Percentiles rank a stretch among this genome's conserved stretches.
phyloP scores from a whole-genome alignment of 2,329 filamentous ascomycete genomes.

The Colletotrichum lini region DNA sequence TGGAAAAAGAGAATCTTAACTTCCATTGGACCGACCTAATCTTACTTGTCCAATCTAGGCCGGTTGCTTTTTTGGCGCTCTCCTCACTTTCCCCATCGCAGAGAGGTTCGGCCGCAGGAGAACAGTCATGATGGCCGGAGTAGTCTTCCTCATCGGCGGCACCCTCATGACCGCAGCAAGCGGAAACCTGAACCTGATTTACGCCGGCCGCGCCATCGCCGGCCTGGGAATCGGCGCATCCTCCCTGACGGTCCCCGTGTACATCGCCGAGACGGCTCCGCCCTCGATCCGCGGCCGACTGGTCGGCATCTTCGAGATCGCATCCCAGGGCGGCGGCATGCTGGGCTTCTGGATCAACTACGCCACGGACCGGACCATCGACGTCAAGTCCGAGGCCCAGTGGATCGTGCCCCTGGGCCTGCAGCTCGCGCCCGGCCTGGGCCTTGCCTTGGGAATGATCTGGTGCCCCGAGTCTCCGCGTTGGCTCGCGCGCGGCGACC shows the following conservation, averaged over 20 bases:
- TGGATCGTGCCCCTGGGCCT: conserved; percentile 61
- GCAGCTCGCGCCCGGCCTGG: conserved; percentile 56
- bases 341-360: conserved; percentile 61
- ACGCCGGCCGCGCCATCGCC: conserved; percentile 65
- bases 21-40: accelerated
- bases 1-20: too few relatives aligned
- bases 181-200: conserved; percentile 56
- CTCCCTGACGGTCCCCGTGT: conserved; percentile 62
- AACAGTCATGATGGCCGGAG: conserved; percentile 60
- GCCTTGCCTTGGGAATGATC: conserved; percentile 52
- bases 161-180: conserved; percentile 52
- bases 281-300: conserved; percentile 66
- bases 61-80: conserved; percentile 58
- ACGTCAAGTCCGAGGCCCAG: conserved; percentile 44
- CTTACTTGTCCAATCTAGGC: conserved; percentile 50
- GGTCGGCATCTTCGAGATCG: conserved; percentile 67
- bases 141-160: conserved; percentile 57
- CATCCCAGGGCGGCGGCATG: conserved; percentile 61
- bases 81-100: conserved; percentile 61
- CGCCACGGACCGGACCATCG: conserved; percentile 41
- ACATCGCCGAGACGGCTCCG: conserved; percentile 60
- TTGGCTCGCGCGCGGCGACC: conserved; percentile 53
- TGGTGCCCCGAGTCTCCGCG: conserved; percentile 58
- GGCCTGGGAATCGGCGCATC: conserved; percentile 67
- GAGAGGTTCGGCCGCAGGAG: conserved; percentile 63